These are phyloP conservation scores for Flagelloscypha sp. DNA, from an alignment of 768 basidiomycete genomes.

Conservation along the genomic window DNA sequence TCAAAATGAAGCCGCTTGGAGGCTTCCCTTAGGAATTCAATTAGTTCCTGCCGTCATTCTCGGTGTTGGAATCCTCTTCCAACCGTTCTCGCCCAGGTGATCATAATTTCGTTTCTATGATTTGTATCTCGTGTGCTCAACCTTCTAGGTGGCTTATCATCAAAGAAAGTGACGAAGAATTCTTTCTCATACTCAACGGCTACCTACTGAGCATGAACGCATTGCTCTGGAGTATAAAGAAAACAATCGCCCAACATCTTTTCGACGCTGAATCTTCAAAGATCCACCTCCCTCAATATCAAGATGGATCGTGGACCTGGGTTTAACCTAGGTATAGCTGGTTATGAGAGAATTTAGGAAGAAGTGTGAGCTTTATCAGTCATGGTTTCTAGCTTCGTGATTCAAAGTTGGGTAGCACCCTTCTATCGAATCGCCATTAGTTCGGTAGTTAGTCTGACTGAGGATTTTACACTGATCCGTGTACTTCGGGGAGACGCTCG, in stretches of 20 bases:
- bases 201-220: constrained; percentile 50
- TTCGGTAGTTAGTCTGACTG: no score
- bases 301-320: constrained; percentile 62
- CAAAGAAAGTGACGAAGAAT: constrained; percentile 68
- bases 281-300: constrained; percentile 51
- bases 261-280: constrained; percentile 62
- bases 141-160: constrained; percentile 65
- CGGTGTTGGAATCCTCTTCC: constrained; percentile 61
- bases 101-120: background rate
- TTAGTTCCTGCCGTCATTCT: constrained; percentile 67
- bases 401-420: no score
- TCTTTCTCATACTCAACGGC: constrained; percentile 53
- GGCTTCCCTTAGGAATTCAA: constrained; percentile 66
- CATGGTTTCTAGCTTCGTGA: no score
- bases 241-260: constrained; percentile 64
- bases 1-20: constrained; percentile 68
- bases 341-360: no score
- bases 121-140: background rate
- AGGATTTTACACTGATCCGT: no score
- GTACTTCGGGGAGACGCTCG: no score
- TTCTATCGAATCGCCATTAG: no score
- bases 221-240: constrained; percentile 69
- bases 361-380: no score
- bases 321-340: no score
- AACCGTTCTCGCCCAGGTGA: constrained; percentile 73